Evolutionary conservation across 129 eudicot species (phyloP).

Genomic region (Chrysanthemum lavandulifolium): DNA sequence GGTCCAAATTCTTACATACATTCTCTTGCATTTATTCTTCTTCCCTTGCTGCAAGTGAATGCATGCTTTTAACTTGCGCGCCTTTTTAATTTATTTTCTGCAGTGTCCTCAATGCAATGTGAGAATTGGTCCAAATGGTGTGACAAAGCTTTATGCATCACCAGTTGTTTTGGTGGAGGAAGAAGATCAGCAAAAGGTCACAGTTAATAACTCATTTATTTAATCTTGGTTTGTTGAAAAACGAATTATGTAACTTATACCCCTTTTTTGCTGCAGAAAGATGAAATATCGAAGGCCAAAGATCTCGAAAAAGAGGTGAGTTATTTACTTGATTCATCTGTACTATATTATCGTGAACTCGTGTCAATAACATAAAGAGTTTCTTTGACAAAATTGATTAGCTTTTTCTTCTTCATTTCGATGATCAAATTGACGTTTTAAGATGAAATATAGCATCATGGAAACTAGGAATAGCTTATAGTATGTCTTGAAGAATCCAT

Average conservation of each 20-base stretch:
- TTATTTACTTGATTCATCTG: not conserved
- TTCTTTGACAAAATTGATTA: too few species aligned
- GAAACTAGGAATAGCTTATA: too few species aligned
- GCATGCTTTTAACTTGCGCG: not conserved
- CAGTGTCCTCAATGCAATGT: constrained; percentile 19
- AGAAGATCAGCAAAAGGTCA: constrained; percentile 4
- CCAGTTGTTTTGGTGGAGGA: constrained; percentile 10
- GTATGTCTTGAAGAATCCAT: too few species aligned
- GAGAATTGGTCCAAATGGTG: not conserved
- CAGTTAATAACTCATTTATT: not conserved
- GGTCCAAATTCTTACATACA: not conserved
- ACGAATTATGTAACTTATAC: not conserved
- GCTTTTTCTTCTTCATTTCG: too few species aligned
- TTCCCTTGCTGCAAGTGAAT: not conserved
- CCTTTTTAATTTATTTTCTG: not conserved
- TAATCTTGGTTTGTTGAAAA: not conserved
- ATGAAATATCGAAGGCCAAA: constrained; percentile 3
- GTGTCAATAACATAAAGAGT: too few species aligned
- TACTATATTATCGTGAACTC: not conserved
- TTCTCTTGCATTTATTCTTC: not conserved
- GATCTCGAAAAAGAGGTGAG: not conserved
- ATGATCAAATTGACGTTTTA: too few species aligned
- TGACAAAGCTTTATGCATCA: constrained; percentile 15
- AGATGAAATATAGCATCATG: too few species aligned
- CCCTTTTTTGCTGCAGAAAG: not conserved